These are phyloP conservation scores for Aspergillus diversus DNA, from an alignment of 495 filamentous ascomycete genomes.

Conservation along the genomic window DNA sequence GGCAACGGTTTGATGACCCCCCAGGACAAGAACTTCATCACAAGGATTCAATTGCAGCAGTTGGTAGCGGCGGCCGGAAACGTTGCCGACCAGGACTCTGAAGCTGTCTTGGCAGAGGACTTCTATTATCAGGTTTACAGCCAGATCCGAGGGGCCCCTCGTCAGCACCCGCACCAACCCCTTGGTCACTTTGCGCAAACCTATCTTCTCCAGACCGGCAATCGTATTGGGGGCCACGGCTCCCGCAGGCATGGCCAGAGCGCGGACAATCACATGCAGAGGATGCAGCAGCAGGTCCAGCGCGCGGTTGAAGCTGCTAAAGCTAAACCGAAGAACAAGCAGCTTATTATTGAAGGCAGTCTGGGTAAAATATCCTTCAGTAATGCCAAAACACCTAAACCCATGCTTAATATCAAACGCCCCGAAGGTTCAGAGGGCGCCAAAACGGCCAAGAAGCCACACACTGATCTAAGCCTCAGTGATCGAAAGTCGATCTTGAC, in stretches of 20 bases:
- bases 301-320: constrained; percentile 97
- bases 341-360: constrained; percentile 97
- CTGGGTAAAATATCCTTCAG: constrained; percentile 98
- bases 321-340: constrained; percentile 94
- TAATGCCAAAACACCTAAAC: constrained; percentile 95
- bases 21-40: constrained; percentile 99
- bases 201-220: constrained; percentile 91
- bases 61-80: constrained; percentile 90
- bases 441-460: constrained; percentile 47
- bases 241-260: constrained; percentile 69
- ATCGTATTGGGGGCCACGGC: constrained; percentile 66
- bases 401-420: constrained; percentile 92
- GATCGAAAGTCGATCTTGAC: constrained; percentile 82
- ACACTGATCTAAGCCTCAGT: constrained; percentile 55
- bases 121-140: constrained; percentile 99
- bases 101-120: constrained; percentile 82
- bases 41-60: constrained; percentile 95
- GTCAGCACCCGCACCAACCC: constrained; percentile 87
- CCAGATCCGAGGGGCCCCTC: constrained; percentile 85
- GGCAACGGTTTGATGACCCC: constrained; percentile 99
- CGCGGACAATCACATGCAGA: constrained; percentile 95
- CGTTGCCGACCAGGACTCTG: constrained; percentile 75
- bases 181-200: constrained; percentile 96
- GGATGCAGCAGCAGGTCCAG: constrained; percentile 99
- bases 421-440: constrained; percentile 65